Base-by-base conservation (phyloP, 176 grass and related monocot genomes). In the Otatea glauca region DNA sequence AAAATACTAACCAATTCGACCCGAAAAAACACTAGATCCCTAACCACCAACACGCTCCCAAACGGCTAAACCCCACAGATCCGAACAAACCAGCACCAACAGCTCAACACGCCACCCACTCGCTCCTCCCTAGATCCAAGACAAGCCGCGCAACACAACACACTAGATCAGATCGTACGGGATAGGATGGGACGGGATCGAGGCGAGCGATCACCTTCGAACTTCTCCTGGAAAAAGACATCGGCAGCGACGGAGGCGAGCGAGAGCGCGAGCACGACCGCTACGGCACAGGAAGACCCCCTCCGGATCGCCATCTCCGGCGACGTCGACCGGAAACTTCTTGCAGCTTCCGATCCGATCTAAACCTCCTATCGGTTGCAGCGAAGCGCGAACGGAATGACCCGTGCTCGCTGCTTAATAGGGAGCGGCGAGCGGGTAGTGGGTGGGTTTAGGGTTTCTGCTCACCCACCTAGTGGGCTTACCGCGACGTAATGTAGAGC, bases 211-310 rank as follows among this genome's bases (percentile, higher is more conserved):
- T 45, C 92, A 98, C 96, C 95, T 82, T 85, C 89, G 87, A 98
- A 98, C 80, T 92, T 94, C 89, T 98, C 96, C 85, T 95, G 87
- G 75, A 98, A 98, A 87, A 86, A 98, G 91, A 98, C 89, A 58
- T 97, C 90, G 23, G 47, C 90, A 14, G 81, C 29, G 63, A 54
- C 89, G 2, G 86, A 62, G n/a, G 91, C 76, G 55, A 79, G 71
- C 18, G 86, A 88, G 70, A 97, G 89, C 43, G 85, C 88, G 54
- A 97, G 68, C 21, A 77, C 45, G 25, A 65, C 81, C 39, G 45
- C 88, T 12, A 81, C 12, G 66, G 84, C 79, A 41, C 7, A 86
- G 29, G 74, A 77, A 2, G 85, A 37, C 0, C 86, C 82, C 50
- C 49, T 61, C 27, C 82, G 53, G 55, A 93, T 90, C 85, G 89